Evolutionary conservation across 768 basidiomycete species (phyloP), one percentile per base, ranked within the genome.

Genomic region (Boletus tylopilopsis): DNA sequence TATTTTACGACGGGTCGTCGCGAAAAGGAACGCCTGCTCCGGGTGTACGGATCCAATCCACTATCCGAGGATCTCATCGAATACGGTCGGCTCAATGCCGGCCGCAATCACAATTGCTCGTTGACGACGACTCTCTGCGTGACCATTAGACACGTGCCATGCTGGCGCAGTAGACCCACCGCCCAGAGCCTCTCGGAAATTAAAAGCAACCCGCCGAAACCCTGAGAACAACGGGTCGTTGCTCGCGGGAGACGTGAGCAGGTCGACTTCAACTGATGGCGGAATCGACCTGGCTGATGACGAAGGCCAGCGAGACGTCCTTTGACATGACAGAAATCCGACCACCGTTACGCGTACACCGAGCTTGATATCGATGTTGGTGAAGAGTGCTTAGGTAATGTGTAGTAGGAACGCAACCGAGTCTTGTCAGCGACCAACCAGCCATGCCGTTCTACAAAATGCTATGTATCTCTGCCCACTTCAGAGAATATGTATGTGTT

Each of bases 381-480:
- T n/a, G n/a, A n/a, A n/a, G n/a, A n/a, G n/a, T n/a, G 55, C 60
- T 61, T 63, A 64, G 16, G 40, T 62, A 37, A 62, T 53, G 21
- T n/a, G 29, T 13, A 2, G 29, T n/a, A n/a, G n/a, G n/a, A n/a
- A n/a, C n/a, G n/a, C n/a, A n/a, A n/a, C n/a, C n/a, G n/a, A n/a
- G n/a, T n/a, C n/a, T n/a, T n/a, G n/a, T n/a, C n/a, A n/a, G n/a
- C 27, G 27, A 3, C 27, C 27, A 29, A 29, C 27, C 29, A 29
- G 11, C 58, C 21, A 94, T 94, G 91, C 90, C 90, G 6, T 78
- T 93, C 63, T 94, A 94, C 71, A 83, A 91, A 61, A 81, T 94
- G 76, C 61, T 92, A 42, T 92, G 90, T 63, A 89, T 94, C 51
- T 76, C 90, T 1, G 78, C 80, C 5, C 90, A 93, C 64, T 82